phyloP scores from a whole-genome alignment of 2,329 filamentous ascomycete species.

The Aspergillus ustus region DNA sequence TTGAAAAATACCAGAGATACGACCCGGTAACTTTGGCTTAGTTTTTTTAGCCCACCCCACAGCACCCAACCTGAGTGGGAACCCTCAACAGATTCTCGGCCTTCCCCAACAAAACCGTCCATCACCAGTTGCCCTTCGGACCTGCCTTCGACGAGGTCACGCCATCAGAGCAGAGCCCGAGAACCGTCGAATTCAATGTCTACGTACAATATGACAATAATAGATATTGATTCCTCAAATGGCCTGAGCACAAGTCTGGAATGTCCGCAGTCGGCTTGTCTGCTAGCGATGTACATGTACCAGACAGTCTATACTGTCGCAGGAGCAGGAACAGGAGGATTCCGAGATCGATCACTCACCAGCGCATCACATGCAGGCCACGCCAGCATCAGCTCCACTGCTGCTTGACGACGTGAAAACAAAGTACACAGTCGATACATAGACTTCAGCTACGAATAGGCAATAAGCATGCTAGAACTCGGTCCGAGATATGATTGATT shows the following conservation, averaged over 20 bases:
- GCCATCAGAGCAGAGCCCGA: background rate
- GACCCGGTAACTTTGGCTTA: slow-evolving; percentile 8
- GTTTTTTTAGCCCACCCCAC: slow-evolving; percentile 4
- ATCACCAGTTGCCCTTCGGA: background rate
- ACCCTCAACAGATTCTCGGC: slow-evolving; percentile 23
- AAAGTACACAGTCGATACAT: background rate
- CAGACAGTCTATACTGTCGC: background rate
- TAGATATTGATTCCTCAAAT: background rate
- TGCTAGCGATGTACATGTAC: background rate
- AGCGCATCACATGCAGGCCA: background rate
- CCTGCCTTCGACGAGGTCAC: background rate
- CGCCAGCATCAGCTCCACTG: background rate
- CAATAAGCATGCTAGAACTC: background rate
- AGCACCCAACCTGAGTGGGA: slow-evolving; percentile 6
- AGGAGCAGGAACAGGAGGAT: background rate
- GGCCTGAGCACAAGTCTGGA: background rate
- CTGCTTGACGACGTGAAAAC: background rate
- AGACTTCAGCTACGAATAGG: background rate
- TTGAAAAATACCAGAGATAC: slow-evolving; percentile 10
- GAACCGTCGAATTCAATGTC: background rate
- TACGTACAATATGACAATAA: background rate
- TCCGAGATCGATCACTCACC: background rate
- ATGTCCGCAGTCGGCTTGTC: background rate
- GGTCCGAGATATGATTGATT: background rate
- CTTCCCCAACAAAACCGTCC: slow-evolving; percentile 23